phyloP scores from a whole-genome alignment of 2,329 filamentous ascomycete species.

The Alternaria infectoria region DNA sequence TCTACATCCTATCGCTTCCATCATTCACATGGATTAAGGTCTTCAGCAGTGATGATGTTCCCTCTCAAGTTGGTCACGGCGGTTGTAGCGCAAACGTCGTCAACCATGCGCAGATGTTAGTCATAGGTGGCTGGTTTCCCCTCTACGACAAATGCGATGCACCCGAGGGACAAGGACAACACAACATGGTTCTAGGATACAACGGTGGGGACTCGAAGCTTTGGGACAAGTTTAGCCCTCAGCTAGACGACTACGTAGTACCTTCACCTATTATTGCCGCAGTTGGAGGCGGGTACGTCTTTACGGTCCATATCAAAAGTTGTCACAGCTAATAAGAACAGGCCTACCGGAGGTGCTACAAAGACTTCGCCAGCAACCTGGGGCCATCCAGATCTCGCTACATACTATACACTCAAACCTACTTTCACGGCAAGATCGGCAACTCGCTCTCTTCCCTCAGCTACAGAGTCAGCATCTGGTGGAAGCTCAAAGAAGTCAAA shows the following conservation, averaged over 20 bases:
- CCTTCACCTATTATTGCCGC: conserved; percentile 58
- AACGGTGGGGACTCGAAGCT: conserved; percentile 54
- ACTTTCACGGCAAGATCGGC: conserved; percentile 56
- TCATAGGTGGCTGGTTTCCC: conserved; percentile 66
- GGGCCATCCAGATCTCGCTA: conserved; percentile 57
- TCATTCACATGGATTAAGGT: conserved; percentile 69
- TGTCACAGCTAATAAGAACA: conserved; percentile 32
- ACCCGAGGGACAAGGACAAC: conserved; percentile 60
- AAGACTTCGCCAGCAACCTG: conserved; percentile 59
- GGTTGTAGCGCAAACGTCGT: conserved; percentile 64
- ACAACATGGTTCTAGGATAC: conserved; percentile 62
- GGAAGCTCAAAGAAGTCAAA: conserved; percentile 30
- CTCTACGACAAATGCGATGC: conserved; percentile 58
- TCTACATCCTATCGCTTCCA: conserved; percentile 67
- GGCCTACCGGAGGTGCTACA: conserved; percentile 61
- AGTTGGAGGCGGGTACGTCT: conserved; percentile 51
- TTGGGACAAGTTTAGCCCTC: conserved; percentile 61
- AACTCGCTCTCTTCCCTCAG: conserved; percentile 53
- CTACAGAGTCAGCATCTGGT: conserved; percentile 25
- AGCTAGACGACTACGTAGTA: conserved; percentile 61
- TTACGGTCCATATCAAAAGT: background rate
- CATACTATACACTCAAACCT: conserved; percentile 62
- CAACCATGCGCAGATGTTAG: conserved; percentile 64
- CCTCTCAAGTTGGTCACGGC: conserved; percentile 56
- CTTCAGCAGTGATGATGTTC: conserved; percentile 43